A percentile compares a stretch with the other conserved stretches of the same genome.
Evolutionary conservation across 2,329 filamentous ascomycete species (phyloP).

Genomic region (Fusarium sp.): DNA sequence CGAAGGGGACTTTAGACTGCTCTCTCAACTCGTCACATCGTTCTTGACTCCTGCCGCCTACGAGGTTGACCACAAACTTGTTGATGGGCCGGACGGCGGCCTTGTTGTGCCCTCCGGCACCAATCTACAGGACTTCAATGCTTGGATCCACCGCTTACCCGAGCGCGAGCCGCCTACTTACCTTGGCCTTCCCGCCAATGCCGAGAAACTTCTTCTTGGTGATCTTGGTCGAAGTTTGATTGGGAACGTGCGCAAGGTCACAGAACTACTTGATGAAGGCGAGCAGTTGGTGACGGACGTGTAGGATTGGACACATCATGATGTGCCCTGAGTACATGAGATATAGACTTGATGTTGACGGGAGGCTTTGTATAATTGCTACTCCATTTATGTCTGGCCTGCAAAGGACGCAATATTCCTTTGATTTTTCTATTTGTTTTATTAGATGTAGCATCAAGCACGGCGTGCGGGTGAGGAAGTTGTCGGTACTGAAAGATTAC

Average conservation of each 20-base stretch:
- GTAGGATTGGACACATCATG: slow-evolving; percentile 18
- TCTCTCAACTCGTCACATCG: slow-evolving; percentile 76
- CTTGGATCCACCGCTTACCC: slow-evolving; percentile 90
- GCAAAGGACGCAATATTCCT: not conserved
- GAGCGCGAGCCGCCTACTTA: slow-evolving; percentile 97
- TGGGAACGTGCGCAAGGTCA: slow-evolving; percentile 83
- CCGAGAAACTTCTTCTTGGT: slow-evolving; percentile 92
- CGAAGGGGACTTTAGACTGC: slow-evolving; percentile 79
- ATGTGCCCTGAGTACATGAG: not conserved
- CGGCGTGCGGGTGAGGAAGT: slow-evolving; percentile 8
- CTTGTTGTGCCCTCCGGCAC: slow-evolving; percentile 84
- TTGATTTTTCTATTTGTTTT: slow-evolving; percentile 10
- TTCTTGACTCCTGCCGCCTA: slow-evolving; percentile 90
- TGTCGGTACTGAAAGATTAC: slow-evolving; percentile 6
- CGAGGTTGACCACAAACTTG: slow-evolving; percentile 90
- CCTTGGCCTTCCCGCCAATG: slow-evolving; percentile 91
- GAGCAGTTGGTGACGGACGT: slow-evolving; percentile 85
- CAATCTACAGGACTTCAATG: slow-evolving; percentile 83
- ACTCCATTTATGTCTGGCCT: not conserved
- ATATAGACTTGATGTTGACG: not conserved
- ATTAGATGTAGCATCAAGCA: slow-evolving; percentile 22
- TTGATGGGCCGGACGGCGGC: slow-evolving; percentile 70
- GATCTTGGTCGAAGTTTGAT: slow-evolving; percentile 88
- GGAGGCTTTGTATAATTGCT: not conserved
- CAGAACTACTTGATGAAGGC: slow-evolving; percentile 89